phyloP scores from a whole-genome alignment of 176 grass and related monocot species.

The Oryza punctata region DNA sequence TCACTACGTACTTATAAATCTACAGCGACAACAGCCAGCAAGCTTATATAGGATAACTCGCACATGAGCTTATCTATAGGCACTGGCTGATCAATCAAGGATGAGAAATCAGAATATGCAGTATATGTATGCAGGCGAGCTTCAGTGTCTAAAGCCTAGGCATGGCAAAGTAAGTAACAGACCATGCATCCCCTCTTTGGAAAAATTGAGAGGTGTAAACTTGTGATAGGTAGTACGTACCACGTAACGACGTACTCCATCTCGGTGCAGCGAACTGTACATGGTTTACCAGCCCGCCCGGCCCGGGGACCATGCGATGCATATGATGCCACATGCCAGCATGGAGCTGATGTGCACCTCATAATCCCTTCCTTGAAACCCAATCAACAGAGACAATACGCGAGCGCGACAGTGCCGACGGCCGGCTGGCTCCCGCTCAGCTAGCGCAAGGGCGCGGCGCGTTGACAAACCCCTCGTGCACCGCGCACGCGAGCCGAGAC shows the following conservation, averaged over 20 bases:
- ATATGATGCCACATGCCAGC: slow-evolving; percentile 30
- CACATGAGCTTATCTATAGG: too few species aligned
- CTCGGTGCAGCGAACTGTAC: neutral
- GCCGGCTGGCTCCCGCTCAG: neutral
- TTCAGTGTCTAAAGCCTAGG: neutral
- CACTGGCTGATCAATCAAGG: neutral
- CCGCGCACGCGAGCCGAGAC: neutral
- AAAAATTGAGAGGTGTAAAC: neutral
- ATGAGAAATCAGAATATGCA: neutral
- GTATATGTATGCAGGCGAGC: too few species aligned
- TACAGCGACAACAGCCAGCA: neutral
- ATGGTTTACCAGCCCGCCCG: neutral
- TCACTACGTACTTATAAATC: neutral
- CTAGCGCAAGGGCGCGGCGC: neutral
- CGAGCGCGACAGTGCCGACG: slow-evolving; percentile 11
- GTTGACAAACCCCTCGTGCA: slow-evolving; percentile 34
- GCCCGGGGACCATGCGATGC: neutral
- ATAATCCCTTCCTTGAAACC: slow-evolving; percentile 29
- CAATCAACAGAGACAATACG: slow-evolving; percentile 35
- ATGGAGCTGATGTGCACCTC: neutral
- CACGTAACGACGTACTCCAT: neutral
- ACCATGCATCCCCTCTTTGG: neutral
- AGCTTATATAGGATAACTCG: neutral
- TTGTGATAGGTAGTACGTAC: neutral
- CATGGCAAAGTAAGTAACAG: neutral